These are phyloP conservation scores for Phytophthora idaei DNA, from an alignment of 352 stramenopile species.

Conservation along the genomic window DNA sequence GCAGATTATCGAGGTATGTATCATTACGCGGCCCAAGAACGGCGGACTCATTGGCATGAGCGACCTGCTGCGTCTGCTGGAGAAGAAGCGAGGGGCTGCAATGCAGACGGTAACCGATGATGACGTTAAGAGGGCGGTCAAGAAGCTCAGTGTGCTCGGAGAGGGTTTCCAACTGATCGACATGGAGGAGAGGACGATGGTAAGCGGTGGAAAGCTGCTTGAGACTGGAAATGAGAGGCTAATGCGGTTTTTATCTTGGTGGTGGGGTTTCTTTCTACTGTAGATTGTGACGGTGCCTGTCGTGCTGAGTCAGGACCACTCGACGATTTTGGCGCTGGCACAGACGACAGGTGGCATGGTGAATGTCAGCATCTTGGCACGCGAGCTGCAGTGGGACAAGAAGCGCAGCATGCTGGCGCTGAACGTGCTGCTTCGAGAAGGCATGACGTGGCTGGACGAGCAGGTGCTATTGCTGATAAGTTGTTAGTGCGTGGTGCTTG, in stretches of 20 bases:
- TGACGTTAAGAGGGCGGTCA: conserved; percentile 94
- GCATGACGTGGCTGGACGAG: conserved; percentile 97
- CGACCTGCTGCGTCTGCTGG: conserved; percentile 73
- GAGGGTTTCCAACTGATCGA: conserved; percentile 95
- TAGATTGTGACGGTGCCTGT: conserved; percentile 95
- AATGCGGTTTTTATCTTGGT: neutral
- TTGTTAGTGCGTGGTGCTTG: neutral
- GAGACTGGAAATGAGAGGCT: neutral
- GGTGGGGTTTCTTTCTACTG: neutral
- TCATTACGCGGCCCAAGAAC: conserved; percentile 91
- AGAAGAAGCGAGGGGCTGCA: conserved; percentile 62
- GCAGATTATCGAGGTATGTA: conserved; percentile 98
- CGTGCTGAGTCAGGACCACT: conserved; percentile 95
- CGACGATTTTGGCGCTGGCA: conserved; percentile 90
- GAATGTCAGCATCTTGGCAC: conserved; percentile 82
- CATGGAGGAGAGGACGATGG: conserved; percentile 92
- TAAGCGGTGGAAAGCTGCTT: conserved; percentile 23
- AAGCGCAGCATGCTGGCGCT: conserved; percentile 93
- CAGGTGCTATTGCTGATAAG: conserved; percentile 50
- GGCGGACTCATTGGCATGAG: conserved; percentile 83
- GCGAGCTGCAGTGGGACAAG: conserved; percentile 87
- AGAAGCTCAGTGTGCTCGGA: conserved; percentile 94
- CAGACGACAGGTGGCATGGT: conserved; percentile 90
- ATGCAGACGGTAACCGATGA: conserved; percentile 90
- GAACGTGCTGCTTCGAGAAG: conserved; percentile 91